phyloP scores from a whole-genome alignment of 2,329 filamentous ascomycete genomes.

The Pyrenophora tritici-repentis region DNA sequence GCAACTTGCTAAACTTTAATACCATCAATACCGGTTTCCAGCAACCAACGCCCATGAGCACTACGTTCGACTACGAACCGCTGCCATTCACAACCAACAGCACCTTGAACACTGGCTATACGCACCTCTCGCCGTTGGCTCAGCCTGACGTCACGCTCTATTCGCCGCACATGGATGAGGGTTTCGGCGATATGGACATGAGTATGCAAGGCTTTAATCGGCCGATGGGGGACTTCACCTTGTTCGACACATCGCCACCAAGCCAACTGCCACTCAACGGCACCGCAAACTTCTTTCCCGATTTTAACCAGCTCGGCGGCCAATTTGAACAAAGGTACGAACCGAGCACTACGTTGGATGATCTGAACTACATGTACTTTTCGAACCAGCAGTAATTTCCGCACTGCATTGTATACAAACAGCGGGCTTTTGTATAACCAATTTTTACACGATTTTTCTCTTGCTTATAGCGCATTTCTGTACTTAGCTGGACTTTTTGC shows the following conservation, averaged over 20 bases:
- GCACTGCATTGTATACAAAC: conserved; percentile 21
- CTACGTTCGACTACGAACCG: conserved; percentile 47
- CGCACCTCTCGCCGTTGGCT: conserved; percentile 70
- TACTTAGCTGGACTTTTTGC: conserved; percentile 20
- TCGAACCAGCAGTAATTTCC: conserved; percentile 29
- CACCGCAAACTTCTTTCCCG: conserved; percentile 46
- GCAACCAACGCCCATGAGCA: conserved; percentile 56
- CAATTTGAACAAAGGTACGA: conserved; percentile 43
- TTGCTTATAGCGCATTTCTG: conserved; percentile 10
- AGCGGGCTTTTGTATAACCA: conserved; percentile 29
- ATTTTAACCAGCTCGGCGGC: conserved; percentile 48
- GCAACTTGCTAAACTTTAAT: conserved; percentile 67
- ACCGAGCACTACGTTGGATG: conserved; percentile 38
- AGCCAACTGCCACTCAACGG: conserved; percentile 31
- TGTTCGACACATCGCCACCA: conserved; percentile 53
- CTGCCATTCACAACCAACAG: conserved; percentile 41
- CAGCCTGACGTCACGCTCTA: conserved; percentile 72
- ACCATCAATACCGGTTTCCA: conserved; percentile 64
- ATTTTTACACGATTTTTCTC: conserved; percentile 17
- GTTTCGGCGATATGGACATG: conserved; percentile 57
- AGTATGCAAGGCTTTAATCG: conserved; percentile 38
- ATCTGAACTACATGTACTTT: conserved; percentile 32
- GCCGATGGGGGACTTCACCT: conserved; percentile 63
- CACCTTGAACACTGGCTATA: conserved; percentile 29
- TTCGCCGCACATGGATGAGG: conserved; percentile 69